Conservation (phyloP, 2,329 filamentous ascomycete genomes). For the Claviceps monticola region DNA sequence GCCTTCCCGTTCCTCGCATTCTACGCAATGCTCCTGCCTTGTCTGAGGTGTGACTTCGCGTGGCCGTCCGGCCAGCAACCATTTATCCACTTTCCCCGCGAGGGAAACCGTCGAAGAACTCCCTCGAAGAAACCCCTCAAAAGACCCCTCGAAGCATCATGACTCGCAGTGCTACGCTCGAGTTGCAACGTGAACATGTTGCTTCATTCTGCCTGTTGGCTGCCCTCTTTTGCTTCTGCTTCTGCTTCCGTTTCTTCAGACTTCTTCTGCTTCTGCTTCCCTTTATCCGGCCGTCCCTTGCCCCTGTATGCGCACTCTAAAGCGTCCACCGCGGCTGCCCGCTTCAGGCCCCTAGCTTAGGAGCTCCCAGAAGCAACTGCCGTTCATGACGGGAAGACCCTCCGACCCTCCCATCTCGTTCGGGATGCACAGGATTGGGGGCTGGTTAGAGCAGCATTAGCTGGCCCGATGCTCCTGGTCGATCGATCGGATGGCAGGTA, state of each 20-base stretch:
- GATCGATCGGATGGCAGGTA: slow-evolving; percentile 4
- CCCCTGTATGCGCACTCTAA: background rate
- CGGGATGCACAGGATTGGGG: background rate
- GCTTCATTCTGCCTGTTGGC: background rate
- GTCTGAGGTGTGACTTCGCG: no score
- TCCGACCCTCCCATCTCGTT: background rate
- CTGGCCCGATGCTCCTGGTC: background rate
- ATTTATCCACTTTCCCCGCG: no score
- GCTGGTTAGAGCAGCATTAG: background rate
- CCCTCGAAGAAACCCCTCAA: no score
- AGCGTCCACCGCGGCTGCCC: background rate
- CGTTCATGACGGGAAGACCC: background rate
- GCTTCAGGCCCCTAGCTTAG: background rate
- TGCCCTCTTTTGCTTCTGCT: background rate
- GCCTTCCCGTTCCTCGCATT: no score
- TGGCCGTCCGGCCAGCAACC: no score
- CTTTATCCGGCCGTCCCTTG: background rate
- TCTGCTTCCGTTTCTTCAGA: background rate
- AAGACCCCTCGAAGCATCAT: no score
- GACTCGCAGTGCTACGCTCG: background rate
- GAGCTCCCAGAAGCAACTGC: background rate
- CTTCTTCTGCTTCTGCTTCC: background rate
- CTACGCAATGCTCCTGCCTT: no score
- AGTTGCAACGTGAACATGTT: background rate
- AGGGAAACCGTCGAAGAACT: no score